Evolutionary conservation across 805 yeast genomes (phyloP).

Genomic region (Hanseniaspora hatyaiensis): DNA sequence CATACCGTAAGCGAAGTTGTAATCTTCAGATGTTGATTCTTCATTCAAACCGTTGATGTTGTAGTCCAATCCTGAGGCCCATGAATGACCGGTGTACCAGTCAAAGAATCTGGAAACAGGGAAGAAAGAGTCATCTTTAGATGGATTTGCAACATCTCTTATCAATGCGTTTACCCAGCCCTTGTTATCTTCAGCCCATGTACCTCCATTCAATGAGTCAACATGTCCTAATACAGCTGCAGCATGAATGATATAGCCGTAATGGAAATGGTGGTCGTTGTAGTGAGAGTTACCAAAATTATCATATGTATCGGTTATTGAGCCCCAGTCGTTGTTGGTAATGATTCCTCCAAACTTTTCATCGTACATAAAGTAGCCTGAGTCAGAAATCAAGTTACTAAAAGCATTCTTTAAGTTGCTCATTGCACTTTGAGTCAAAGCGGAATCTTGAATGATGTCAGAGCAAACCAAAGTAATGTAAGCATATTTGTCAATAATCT

Average conservation of each 20-base stretch:
- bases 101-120: constrained; percentile 59
- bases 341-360: constrained; percentile 46
- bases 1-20: constrained; percentile 55
- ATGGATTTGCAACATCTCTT: constrained; percentile 59
- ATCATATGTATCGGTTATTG: constrained; percentile 33
- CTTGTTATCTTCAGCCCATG: constrained; percentile 39
- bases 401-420: constrained; percentile 36
- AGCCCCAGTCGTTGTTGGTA: constrained; percentile 35
- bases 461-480: constrained; percentile 42
- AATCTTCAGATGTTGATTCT: constrained; percentile 62
- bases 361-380: constrained; percentile 40
- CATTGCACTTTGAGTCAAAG: constrained; percentile 31
- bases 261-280: constrained; percentile 83
- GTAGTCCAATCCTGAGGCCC: constrained; percentile 59
- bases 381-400: constrained; percentile 18
- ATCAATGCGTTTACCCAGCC: constrained; percentile 51
- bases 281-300: constrained; percentile 67
- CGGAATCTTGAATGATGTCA: constrained; percentile 38
- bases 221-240: constrained; percentile 68
- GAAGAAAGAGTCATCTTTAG: constrained; percentile 40
- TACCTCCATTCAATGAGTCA: constrained; percentile 42
- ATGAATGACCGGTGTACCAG: constrained; percentile 63
- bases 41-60: constrained; percentile 61
- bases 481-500: constrained; percentile 45
- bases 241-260: constrained; percentile 71